Evolutionary conservation across 2,329 filamentous ascomycete species (phyloP), one percentile per base, ranked within the genome.

Genomic region (Xylaria sp.): DNA sequence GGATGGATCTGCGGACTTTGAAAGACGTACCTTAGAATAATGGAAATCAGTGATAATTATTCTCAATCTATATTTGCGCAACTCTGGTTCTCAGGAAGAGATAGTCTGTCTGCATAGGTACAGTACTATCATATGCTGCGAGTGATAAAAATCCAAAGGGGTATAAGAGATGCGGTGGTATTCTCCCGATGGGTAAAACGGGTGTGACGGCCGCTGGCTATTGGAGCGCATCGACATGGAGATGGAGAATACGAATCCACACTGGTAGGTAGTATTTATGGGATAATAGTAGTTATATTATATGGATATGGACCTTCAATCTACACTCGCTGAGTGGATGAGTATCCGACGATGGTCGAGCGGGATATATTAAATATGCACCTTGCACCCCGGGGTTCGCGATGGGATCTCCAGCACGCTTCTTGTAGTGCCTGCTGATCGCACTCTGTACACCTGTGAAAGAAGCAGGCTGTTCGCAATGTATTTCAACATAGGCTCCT

Each of bases 141-240:
- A 33, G 49, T 48, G 39, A 13, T 55, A 59, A 31, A 18, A 39
- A 9, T 18, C 13, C 13, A 49, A 18, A n/a, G 43, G 7, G 33
- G 18, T 46, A 20, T 12, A 46, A 10, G 33, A 51, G 41, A 54
- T 18, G 33, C 25, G n/a, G 23, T 28, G n/a, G 18, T 28, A 31
- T 56, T 25, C 49, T 67, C 64, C 48, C 23, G 48, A 49, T 64
- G 56, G 68, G 23, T 67, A 68, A 67, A 64, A 56, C 43, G 64
- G 60, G 31, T 49, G 31, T 25, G 31, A 51, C 39, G 43, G 28
- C 20, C 33, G 36, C 46, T 49, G 57, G 46, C 52, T 59, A 70
- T 70, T 70, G 68, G 68, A 68, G 68, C 68, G 68, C 65, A 62
- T 70, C 54, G 31, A 25, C 4, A n/a, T 33, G 8, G 55, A 48